Percentiles rank a stretch among this genome's conserved stretches.
phyloP scores from a whole-genome alignment of 306 rosid genomes.

The Fragaria ananassa region DNA sequence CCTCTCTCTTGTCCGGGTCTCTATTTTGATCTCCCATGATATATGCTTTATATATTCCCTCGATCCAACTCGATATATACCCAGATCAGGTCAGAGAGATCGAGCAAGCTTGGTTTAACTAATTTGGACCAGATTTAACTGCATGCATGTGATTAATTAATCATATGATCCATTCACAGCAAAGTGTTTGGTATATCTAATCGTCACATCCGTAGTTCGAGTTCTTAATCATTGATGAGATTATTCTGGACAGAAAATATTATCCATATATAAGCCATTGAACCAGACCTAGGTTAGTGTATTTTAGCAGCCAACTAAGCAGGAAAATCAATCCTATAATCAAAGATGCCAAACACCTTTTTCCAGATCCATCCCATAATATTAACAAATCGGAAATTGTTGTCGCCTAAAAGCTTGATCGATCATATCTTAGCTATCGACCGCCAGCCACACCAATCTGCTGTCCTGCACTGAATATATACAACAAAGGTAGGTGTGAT shows the following conservation, averaged over 20 bases:
- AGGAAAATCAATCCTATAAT: conserved; percentile 25
- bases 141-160: background rate
- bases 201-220: background rate
- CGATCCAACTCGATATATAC: conserved; percentile 30
- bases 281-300: conserved; percentile 35
- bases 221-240: conserved; percentile 2
- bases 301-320: conserved; percentile 34
- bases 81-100: conserved; percentile 1
- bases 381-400: conserved; percentile 21
- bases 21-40: conserved; percentile 3
- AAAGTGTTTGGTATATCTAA: background rate
- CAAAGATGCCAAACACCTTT: conserved; percentile 29
- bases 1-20: conserved; percentile 1
- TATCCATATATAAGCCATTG: conserved; percentile 11
- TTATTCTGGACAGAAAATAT: background rate
- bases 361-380: conserved; percentile 27
- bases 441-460: conserved; percentile 42
- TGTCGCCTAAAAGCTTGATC: conserved; percentile 20
- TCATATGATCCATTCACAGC: background rate
- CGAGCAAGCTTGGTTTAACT: background rate
- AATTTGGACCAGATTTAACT: background rate
- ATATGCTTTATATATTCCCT: conserved; percentile 42
- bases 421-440: conserved; percentile 24
- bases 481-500: conserved; percentile 16
- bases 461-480: conserved; percentile 36